These are phyloP conservation scores for Grosmannia clavigera DNA, from an alignment of 2,329 filamentous ascomycete genomes.

Conservation along the genomic window DNA sequence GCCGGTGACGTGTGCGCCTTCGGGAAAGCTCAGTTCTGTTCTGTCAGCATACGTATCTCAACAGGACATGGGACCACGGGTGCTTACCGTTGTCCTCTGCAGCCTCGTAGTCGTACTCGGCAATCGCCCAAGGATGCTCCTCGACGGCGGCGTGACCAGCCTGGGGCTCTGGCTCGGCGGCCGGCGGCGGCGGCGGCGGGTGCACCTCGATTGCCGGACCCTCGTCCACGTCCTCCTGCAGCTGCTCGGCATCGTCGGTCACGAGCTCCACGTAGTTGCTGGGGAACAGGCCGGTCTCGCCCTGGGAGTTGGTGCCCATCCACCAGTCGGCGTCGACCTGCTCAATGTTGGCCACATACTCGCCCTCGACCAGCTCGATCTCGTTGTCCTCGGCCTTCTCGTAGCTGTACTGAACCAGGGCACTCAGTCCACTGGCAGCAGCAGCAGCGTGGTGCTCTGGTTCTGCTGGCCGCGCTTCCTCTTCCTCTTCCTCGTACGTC, in stretches of 20 bases:
- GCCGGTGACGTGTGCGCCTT: constrained; percentile 69
- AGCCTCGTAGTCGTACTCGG: constrained; percentile 91
- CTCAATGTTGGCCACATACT: constrained; percentile 81
- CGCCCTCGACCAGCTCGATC: constrained; percentile 78
- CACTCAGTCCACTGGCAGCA: constrained; percentile 42
- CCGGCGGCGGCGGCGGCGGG: constrained; percentile 17
- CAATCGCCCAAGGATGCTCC: constrained; percentile 58
- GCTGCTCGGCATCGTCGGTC: constrained; percentile 37
- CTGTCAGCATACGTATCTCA: constrained; percentile 19
- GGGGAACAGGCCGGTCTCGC: constrained; percentile 84
- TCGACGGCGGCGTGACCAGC: constrained; percentile 13
- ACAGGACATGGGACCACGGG: too few relatives aligned
- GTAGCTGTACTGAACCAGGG: constrained; percentile 85
- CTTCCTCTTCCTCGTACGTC: constrained; percentile 38
- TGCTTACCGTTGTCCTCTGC: constrained; percentile 76
- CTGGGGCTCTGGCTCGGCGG: constrained; percentile 12
- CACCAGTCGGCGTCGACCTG: constrained; percentile 99
- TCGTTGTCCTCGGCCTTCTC: constrained; percentile 98
- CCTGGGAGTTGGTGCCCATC: constrained; percentile 79
- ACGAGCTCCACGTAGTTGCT: constrained; percentile 93
- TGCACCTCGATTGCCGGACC: constrained; percentile 14
- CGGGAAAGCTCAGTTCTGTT: constrained; percentile 66
- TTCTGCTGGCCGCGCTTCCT: constrained; percentile 51
- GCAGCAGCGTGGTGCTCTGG: constrained; percentile 41
- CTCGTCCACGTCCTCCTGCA: constrained; percentile 2